These are phyloP conservation scores for Piper betle DNA, from an alignment of 164 flowering plant genomes.

Conservation along the genomic window DNA sequence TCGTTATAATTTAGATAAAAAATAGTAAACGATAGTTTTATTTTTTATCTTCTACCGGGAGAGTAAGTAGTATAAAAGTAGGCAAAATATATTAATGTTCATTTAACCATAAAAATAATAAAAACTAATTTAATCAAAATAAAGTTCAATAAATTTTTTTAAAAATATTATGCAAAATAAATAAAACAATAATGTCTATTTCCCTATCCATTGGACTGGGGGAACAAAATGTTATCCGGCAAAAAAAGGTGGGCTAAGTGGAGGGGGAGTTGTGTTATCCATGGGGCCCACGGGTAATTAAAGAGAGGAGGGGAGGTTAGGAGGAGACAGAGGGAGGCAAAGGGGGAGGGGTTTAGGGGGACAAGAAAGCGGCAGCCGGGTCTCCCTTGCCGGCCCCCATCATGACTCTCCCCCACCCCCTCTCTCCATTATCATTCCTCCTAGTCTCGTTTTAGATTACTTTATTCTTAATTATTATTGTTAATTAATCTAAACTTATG, in stretches of 20 bases:
- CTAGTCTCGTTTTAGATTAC: not conserved
- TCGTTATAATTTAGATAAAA: no score
- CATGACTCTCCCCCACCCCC: conserved; percentile 1
- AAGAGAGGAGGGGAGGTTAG: conserved; percentile 1
- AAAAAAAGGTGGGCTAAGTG: not conserved
- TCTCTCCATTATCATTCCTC: not conserved
- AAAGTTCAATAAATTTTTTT: not conserved
- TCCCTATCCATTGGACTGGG: no score
- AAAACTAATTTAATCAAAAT: no score
- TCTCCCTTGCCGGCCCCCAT: conserved; percentile 16
- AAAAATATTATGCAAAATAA: not conserved
- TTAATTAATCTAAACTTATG: no score
- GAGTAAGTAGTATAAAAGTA: no score
- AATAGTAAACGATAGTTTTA: not conserved
- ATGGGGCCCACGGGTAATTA: conserved; percentile 1
- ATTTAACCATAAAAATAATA: no score
- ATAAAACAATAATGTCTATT: not conserved
- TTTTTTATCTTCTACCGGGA: not conserved
- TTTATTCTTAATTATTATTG: not conserved
- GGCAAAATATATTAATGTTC: no score
- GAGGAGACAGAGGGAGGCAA: conserved; percentile 31
- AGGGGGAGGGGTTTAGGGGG: conserved; percentile 25
- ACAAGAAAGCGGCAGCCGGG: conserved; percentile 48
- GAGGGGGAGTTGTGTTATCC: not conserved
- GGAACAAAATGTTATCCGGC: no score